Evolutionary conservation across 108 stramenopile genomes (phyloP), one percentile per base, ranked within the genome.

Genomic region (Nitzschia sp.): DNA sequence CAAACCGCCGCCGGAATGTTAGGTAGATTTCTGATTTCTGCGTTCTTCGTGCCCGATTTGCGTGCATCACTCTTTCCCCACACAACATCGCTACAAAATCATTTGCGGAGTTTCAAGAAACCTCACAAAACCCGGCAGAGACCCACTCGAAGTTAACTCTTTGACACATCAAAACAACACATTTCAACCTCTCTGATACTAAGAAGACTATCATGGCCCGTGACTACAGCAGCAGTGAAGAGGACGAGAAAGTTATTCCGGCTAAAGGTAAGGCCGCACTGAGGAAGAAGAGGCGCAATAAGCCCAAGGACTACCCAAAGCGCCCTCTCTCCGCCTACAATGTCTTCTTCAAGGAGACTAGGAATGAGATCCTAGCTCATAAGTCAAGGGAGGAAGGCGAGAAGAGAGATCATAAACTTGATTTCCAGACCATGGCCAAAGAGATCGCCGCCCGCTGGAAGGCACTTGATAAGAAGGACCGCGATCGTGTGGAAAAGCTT

Each of bases 381-480:
- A 66, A 33, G 30, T 19, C 23, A 1, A 32, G 32, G 15, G 49
- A 49, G n/a, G 61, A 21, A 42, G 34, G 32, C 1, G 61, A 46
- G 1, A 60, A 72, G 57, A 59, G 67, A 42, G 71, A 78, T 0
- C 67, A 59, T 26, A 70, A 70, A 19, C 73, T 75, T n/a, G 77
- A 78, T 28, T 65, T 65, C 33, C 64, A 65, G 23, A 48, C 67
- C 34, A 68, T 68, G 67, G 67, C 54, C 18, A 68, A 57, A 26
- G 67, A 57, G 38, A 68, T 68, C 55, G 54, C 55, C 8, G 35
- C 55, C 2, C 54, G 67, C 1, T 68, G 67, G 67, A 68, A 45
- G 42, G 46, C 18, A 2, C 54, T 57, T 9, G 55, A 27, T 9
- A 45, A 55, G 42, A 0, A 55, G 0, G 54, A 57, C 9, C 42